Conservation (phyloP, 2,329 filamentous ascomycete species). For the Orbilia brochopaga region DNA sequence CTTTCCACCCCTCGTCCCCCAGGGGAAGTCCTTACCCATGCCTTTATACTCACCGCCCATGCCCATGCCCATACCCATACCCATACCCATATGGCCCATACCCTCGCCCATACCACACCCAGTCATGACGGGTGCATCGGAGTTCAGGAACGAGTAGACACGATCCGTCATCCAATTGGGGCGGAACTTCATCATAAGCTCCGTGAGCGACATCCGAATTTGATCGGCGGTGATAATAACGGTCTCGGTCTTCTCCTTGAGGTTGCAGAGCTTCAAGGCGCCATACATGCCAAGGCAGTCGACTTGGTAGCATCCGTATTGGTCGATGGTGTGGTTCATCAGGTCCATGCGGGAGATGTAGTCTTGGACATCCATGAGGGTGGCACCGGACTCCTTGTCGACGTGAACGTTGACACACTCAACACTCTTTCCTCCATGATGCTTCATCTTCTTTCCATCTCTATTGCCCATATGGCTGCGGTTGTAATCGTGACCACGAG, state of each 20-base stretch:
- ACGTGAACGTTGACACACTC: background rate
- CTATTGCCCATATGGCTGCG: too few relatives aligned
- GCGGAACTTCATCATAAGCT: conserved; percentile 5
- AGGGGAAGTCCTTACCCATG: too few relatives aligned
- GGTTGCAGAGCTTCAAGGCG: conserved; percentile 29
- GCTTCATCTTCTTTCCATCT: too few relatives aligned
- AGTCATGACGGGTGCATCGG: background rate
- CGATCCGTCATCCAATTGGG: conserved; percentile 21
- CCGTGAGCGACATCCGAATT: background rate
- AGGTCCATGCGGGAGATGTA: conserved; percentile 6
- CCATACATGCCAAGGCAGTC: conserved; percentile 25
- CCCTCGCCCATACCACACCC: background rate
- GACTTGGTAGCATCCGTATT: conserved; percentile 27
- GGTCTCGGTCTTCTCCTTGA: conserved; percentile 10
- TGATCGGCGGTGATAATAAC: background rate
- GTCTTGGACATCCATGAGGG: conserved; percentile 1
- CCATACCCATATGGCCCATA: background rate
- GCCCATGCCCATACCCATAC: background rate
- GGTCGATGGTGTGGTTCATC: conserved; percentile 19
- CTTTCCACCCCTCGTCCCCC: too few relatives aligned
- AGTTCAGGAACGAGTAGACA: background rate
- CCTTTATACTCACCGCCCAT: background rate
- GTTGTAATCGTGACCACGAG: too few relatives aligned
- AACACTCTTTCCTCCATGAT: too few relatives aligned
- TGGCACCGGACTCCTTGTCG: background rate